phyloP scores from a whole-genome alignment of 225 moss, liverwort and hornwort genomes.

The Pleurozium schreberi region DNA sequence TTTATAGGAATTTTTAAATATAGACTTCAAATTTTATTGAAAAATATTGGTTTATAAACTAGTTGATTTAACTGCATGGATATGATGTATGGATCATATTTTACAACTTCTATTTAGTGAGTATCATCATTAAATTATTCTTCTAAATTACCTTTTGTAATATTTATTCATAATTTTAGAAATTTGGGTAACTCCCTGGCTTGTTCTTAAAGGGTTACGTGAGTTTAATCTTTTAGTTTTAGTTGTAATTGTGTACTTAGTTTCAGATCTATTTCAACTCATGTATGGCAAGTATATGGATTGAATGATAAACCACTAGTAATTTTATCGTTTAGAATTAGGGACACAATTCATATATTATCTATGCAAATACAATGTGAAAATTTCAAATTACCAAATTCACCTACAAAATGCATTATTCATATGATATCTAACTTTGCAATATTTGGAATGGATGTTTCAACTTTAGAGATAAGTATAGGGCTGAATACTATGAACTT shows the following conservation, averaged over 20 bases:
- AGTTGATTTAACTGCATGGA: no score
- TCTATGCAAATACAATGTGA: not conserved
- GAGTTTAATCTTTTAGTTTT: not conserved
- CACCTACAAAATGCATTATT: not conserved
- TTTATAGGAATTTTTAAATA: no score
- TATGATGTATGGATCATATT: not conserved
- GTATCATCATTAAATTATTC: not conserved
- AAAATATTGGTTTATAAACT: no score
- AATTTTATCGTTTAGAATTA: not conserved
- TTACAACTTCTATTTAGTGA: not conserved
- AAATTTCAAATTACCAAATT: fast-evolving
- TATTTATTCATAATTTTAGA: not conserved
- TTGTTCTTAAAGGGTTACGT: fast-evolving
- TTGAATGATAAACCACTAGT: not conserved
- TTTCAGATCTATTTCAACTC: not conserved
- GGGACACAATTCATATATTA: not conserved
- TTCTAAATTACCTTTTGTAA: not conserved
- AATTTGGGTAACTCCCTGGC: not conserved
- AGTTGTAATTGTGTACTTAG: not conserved
- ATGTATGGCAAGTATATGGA: not conserved
- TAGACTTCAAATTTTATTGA: no score
- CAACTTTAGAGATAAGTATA: not conserved
- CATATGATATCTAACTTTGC: not conserved
- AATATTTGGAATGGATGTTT: not conserved
- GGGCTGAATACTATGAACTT: not conserved